A percentile compares a stretch with the other conserved stretches of the same genome.
These are phyloP conservation scores for Penicillium sp. DNA, from an alignment of 2,329 filamentous ascomycete genomes.

Conservation along the genomic window DNA sequence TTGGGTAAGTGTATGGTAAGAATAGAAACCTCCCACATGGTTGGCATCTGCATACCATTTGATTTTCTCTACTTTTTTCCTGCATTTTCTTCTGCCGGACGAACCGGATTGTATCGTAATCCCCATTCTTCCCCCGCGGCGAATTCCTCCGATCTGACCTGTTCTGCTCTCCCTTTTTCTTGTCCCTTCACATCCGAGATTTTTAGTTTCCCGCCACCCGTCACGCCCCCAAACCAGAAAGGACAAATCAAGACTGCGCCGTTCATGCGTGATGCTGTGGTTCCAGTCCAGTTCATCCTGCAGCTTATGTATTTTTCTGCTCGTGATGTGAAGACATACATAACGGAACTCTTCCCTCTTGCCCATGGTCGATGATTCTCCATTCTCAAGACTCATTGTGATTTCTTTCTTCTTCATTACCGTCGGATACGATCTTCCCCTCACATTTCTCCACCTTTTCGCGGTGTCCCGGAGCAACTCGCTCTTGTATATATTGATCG, in stretches of 20 bases:
- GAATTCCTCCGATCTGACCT: background rate
- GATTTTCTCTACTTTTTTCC: conserved; percentile 2
- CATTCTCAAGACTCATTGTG: no score
- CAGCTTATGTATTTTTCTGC: conserved; percentile 10
- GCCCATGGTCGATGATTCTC: background rate
- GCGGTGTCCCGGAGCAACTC: no score
- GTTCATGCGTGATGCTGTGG: conserved; percentile 14
- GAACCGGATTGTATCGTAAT: conserved; percentile 8
- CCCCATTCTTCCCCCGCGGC: background rate
- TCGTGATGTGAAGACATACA: conserved; percentile 19
- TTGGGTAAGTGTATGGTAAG: conserved; percentile 2
- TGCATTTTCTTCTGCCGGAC: conserved; percentile 2
- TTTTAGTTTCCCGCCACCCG: conserved; percentile 20
- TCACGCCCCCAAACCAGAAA: conserved; percentile 17
- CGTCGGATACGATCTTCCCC: no score
- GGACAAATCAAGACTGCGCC: conserved; percentile 17
- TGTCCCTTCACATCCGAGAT: conserved; percentile 10
- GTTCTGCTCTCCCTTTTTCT: conserved; percentile 1
- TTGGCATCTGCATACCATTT: conserved; percentile 30
- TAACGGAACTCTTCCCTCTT: conserved; percentile 9
- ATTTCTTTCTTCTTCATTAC: no score
- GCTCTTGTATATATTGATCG: no score
- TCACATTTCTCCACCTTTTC: no score
- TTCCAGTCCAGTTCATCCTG: conserved; percentile 13
- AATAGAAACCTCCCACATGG: conserved; percentile 28